These are phyloP conservation scores for Globisporangium iwayamae DNA, from an alignment of 352 stramenopile genomes.

Conservation along the genomic window DNA sequence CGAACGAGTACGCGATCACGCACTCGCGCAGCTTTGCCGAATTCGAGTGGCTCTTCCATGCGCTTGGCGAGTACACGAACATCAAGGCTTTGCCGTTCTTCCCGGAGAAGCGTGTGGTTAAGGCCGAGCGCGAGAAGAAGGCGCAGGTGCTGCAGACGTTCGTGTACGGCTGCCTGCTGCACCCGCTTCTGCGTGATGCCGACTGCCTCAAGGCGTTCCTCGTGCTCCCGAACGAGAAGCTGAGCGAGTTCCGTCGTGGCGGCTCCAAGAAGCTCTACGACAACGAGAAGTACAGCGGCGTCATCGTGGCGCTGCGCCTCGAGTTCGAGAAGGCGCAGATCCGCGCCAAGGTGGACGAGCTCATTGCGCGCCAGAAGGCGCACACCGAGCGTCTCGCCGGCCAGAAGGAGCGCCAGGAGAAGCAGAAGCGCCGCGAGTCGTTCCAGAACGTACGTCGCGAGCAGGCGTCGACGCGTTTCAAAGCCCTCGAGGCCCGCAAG, in stretches of 20 bases:
- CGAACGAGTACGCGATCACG: slow-evolving; percentile 79
- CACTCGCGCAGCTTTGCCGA: slow-evolving; percentile 68
- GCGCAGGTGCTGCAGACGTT: slow-evolving; percentile 62
- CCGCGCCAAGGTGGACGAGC: slow-evolving; percentile 67
- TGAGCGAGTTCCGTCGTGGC: slow-evolving; percentile 68
- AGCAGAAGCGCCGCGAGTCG: slow-evolving; percentile 70
- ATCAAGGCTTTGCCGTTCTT: slow-evolving; percentile 79
- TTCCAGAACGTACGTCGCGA: slow-evolving; percentile 73
- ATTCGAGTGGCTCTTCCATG: slow-evolving; percentile 80
- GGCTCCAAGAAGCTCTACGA: slow-evolving; percentile 75
- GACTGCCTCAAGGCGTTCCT: slow-evolving; percentile 85
- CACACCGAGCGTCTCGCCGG: slow-evolving; percentile 66
- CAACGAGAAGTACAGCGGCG: slow-evolving; percentile 72
- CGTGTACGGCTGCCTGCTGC: slow-evolving; percentile 75
- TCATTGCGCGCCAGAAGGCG: slow-evolving; percentile 62
- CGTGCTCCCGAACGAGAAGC: slow-evolving; percentile 62
- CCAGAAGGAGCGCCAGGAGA: slow-evolving; percentile 51
- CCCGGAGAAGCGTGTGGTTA: slow-evolving; percentile 59
- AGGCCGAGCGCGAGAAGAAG: slow-evolving; percentile 52
- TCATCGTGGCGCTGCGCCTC: slow-evolving; percentile 73
- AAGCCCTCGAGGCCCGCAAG: slow-evolving; percentile 78
- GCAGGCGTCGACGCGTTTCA: slow-evolving; percentile 66
- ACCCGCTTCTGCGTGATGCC: slow-evolving; percentile 71
- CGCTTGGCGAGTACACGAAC: slow-evolving; percentile 76
- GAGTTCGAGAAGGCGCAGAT: slow-evolving; percentile 87